Conservation (phyloP, 495 filamentous ascomycete species). For the Viridothelium virens region DNA sequence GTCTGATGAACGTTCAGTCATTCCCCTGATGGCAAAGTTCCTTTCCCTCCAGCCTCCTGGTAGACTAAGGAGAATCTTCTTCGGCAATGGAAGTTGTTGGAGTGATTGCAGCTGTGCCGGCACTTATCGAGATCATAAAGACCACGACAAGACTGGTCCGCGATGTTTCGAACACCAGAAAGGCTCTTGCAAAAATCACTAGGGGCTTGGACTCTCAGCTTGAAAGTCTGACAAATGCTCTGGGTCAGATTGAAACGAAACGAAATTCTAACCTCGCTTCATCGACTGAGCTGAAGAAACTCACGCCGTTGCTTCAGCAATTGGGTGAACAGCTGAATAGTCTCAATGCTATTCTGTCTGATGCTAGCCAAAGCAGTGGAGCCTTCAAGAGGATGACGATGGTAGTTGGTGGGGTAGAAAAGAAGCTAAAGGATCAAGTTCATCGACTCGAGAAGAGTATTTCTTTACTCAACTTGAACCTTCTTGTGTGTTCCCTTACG, state of each 20-base stretch:
- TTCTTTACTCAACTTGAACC: neutral
- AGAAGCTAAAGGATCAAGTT: neutral
- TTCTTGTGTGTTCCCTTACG: neutral
- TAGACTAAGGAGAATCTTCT: no score
- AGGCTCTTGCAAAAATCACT: neutral
- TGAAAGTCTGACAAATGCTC: neutral
- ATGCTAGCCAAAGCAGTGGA: neutral
- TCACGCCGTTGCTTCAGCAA: neutral
- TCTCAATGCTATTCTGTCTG: neutral
- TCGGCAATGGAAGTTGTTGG: neutral
- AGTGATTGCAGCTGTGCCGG: neutral
- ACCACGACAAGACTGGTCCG: neutral
- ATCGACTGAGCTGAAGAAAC: neutral
- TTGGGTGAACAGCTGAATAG: neutral
- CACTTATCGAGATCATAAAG: neutral
- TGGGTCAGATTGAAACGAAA: neutral
- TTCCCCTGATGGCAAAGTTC: no score
- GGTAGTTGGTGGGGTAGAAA: neutral
- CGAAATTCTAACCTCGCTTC: neutral
- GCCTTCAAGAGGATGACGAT: neutral
- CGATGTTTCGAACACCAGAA: neutral
- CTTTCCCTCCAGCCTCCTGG: no score
- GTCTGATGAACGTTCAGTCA: no score
- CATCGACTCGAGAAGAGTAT: neutral
- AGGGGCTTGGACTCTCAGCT: neutral